Evolutionary conservation across 106 monocot genomes (phyloP), one percentile per base, ranked within the genome.

Genomic region (Allium cepa): DNA sequence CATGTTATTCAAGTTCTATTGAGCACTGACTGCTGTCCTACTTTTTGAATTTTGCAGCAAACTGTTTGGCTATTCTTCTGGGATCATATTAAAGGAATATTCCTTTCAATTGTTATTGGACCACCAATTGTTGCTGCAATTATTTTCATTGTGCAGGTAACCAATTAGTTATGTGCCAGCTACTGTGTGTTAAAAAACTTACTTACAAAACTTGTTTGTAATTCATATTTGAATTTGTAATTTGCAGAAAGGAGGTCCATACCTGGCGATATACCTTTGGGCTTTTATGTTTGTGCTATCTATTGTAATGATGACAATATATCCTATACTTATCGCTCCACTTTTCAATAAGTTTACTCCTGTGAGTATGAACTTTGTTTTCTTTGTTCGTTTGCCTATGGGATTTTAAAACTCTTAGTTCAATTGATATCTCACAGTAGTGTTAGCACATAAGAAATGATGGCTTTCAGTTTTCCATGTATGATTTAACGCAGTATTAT

Each of bases 341-440:
- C 67, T 99, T 10, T 99, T 99, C 79, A 92, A 99, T 70, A 99
- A 92, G 47, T 99, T 99, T 69, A 99, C 92, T 50, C 97, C 97
- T 73, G 97, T 99, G 68, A 99, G 92, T 87, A 67, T 64, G 53
- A 12, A 8, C 53, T 55, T 55, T 12, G 53, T 55, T 12, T 55
- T 55, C 11, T 66, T 76, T 26, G 8, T 58, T 77, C 76, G 10
- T 27, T 27, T 65, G n/a, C 36, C 46, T 17, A 27, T 50, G 17
- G 47, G 18, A 64, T 47, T 48, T 64, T 64, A 46, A n/a, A 17
- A 49, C n/a, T 50, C 49, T 65, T 49, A 49, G 50, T 50, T 47
- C 36, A 36, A 59, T 18, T 9, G 59, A 17, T 59, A 66, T 4
- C 5, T 66, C 16, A 67, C 50, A 7, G 51, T 58, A 66, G 26